Evolutionary conservation across 148 eudicot species (phyloP).

Genomic region (Persicaria maculosa): DNA sequence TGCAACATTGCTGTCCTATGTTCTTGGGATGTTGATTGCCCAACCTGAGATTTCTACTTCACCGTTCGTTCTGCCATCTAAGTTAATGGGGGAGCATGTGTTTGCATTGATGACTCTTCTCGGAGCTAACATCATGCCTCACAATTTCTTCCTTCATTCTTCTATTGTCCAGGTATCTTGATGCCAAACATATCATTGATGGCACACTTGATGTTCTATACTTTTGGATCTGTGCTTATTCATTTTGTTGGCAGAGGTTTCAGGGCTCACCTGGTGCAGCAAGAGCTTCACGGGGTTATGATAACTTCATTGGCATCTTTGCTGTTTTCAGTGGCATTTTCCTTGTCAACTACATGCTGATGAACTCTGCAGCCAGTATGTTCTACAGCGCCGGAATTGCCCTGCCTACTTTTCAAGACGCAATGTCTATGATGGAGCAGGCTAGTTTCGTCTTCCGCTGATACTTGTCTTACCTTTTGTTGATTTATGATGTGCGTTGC

Average conservation of each 20-base stretch:
- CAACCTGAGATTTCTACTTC: conserved; percentile 57
- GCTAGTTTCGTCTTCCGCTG: conserved; percentile 22
- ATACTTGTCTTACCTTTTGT: not conserved
- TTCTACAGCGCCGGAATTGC: conserved; percentile 68
- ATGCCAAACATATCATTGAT: not conserved
- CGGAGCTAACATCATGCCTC: conserved; percentile 89
- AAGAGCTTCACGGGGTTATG: conserved; percentile 49
- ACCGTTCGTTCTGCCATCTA: conserved; percentile 43
- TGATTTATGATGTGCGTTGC: not conserved
- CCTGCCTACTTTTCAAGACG: conserved; percentile 73
- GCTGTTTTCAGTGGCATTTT: conserved; percentile 77
- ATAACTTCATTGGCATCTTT: conserved; percentile 54
- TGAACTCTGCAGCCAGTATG: conserved; percentile 68
- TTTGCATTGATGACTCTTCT: conserved; percentile 88
- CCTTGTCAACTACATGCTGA: conserved; percentile 63
- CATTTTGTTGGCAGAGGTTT: conserved; percentile 38
- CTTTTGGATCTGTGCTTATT: not conserved
- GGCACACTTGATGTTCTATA: not conserved
- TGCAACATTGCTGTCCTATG: conserved; percentile 37
- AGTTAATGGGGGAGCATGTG: conserved; percentile 79
- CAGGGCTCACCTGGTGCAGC: conserved; percentile 32
- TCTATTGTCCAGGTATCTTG: conserved; percentile 74
- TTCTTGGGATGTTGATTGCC: conserved; percentile 54
- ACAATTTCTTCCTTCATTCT: conserved; percentile 90
- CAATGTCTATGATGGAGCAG: conserved; percentile 77